Conservation (phyloP, 257 asterid species). For the Catharanthus roseus region DNA sequence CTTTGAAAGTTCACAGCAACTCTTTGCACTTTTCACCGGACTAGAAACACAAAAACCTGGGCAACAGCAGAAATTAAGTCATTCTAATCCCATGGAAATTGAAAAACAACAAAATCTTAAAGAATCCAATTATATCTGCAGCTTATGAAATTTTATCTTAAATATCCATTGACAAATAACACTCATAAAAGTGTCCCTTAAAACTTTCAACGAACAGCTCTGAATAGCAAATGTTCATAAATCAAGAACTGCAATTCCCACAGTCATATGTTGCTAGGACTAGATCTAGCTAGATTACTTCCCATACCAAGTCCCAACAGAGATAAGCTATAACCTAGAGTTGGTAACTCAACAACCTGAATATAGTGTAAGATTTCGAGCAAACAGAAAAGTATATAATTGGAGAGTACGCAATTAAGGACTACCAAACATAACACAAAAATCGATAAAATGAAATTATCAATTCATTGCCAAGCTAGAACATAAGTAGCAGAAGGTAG, state of each 20-base stretch:
- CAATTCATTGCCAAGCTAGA: too few species aligned
- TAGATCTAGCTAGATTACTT: neutral
- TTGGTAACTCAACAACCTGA: neutral
- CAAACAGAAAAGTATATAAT: neutral
- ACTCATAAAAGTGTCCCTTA: neutral
- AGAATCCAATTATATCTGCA: neutral
- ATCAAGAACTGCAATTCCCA: neutral
- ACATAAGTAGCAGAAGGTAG: neutral
- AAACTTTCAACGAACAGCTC: neutral
- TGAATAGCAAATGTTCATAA: neutral
- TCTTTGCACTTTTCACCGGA: too few species aligned
- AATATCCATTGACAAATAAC: neutral
- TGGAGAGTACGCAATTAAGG: neutral
- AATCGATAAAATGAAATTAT: neutral
- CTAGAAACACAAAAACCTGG: neutral
- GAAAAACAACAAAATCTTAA: neutral
- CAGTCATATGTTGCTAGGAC: neutral
- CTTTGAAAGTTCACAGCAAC: neutral
- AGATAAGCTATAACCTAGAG: neutral
- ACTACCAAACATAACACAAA: neutral
- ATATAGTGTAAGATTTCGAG: neutral
- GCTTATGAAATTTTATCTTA: neutral
- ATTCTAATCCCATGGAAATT: neutral
- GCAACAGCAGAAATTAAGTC: neutral
- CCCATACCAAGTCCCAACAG: neutral